Conservation (phyloP, 2,329 filamentous ascomycete genomes). For the Podosphaera fusca region DNA sequence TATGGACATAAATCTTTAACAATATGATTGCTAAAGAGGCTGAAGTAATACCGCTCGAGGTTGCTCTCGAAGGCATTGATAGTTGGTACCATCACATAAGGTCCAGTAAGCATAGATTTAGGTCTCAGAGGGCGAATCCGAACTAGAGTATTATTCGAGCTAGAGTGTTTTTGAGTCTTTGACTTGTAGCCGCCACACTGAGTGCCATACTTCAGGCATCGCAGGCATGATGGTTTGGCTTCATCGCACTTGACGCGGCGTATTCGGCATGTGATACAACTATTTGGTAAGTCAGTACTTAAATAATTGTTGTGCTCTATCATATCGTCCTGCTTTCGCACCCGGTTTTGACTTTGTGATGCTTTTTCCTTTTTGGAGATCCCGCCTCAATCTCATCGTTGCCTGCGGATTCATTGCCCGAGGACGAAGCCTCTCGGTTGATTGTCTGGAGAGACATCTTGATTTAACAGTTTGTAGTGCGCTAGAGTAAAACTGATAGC, state of each 20-base stretch:
- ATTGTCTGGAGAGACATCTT: too few relatives aligned
- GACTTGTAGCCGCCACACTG: conserved; percentile 31
- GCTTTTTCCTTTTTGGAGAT: neutral
- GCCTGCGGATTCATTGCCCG: neutral
- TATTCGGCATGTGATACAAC: conserved; percentile 8
- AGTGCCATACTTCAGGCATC: conserved; percentile 36
- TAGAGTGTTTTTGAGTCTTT: neutral
- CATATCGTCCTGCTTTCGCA: conserved; percentile 1
- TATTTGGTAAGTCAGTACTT: neutral
- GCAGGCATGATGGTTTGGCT: conserved; percentile 33
- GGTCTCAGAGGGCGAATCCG: neutral
- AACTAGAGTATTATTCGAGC: neutral
- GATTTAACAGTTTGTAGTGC: neutral
- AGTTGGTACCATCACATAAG: neutral
- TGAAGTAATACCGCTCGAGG: conserved; percentile 11
- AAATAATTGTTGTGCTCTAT: neutral
- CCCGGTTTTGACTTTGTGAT: conserved; percentile 7
- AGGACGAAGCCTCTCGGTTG: too few relatives aligned
- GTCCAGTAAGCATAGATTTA: neutral
- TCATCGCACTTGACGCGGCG: conserved; percentile 46
- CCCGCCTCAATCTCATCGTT: neutral
- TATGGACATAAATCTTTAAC: conserved; percentile 11
- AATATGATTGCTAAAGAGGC: conserved; percentile 11
- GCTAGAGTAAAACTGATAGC: too few relatives aligned
- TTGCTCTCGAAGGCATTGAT: conserved; percentile 4